Evolutionary conservation across 345 rosid genomes (phyloP), one percentile per base, ranked within the genome.

Genomic region (Rhizophora apiculata): DNA sequence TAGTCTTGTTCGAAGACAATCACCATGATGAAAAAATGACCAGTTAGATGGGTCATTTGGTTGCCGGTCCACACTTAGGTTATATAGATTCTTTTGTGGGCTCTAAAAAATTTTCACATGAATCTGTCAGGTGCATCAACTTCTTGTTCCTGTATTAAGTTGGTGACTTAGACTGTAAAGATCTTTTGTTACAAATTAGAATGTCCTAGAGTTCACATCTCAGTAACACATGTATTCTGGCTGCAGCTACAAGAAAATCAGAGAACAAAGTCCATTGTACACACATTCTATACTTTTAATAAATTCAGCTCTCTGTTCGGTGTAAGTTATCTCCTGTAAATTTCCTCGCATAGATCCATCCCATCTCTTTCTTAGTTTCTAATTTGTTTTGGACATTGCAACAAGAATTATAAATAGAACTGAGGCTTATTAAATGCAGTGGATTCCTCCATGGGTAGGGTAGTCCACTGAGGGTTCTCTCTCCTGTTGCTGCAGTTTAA

Each of bases 71-170:
- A 79, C 79, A 75, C 58, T 74, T 82, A 87, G 91, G 81, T 68
- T 77, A 76, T 80, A 88, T 85, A 91, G 96, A 86, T 91, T 89
- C 83, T 88, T 85, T 82, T 70, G 83, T 83, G 77, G 88, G 68
- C 68, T 75, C 70, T 72, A 67, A 81, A 80, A 73, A 82, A 80
- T 85, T 82, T 79, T 80, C 64, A 61, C 82, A 86, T 79, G 86
- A 82, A 82, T 75, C 77, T 75, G 81, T 73, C 65, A 20, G 80
- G 78, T 69, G 74, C 68, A 77, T 78, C 72, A 72, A 77, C 70
- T 80, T 55, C 83, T 80, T 81, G 72, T 72, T 77, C 76, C 77
- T 72, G 63, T 76, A 80, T 79, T 74, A 81, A 85, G 96, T 80
- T 82, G 83, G 87, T 74, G 79, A 83, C 70, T 76, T 53, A 56